Evolutionary conservation across 306 rosid genomes (phyloP).

Genomic region (Malus domestica): DNA sequence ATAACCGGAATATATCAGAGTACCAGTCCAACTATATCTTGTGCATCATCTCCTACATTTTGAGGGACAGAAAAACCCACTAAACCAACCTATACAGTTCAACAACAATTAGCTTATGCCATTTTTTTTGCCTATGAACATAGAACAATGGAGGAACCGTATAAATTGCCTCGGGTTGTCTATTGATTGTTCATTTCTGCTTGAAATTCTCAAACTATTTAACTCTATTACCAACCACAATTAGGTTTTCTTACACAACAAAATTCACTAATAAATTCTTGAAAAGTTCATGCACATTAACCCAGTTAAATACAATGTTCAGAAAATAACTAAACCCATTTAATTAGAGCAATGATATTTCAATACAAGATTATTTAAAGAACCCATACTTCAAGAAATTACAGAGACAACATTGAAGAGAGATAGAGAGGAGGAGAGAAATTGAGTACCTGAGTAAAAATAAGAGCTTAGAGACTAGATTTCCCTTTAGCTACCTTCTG

Average conservation of each 20-base stretch:
- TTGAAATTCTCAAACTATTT: background rate
- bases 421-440: background rate
- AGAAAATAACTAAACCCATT: background rate
- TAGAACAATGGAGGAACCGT: too few relatives aligned
- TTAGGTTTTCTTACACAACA: background rate
- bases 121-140: too few relatives aligned
- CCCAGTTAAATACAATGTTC: background rate
- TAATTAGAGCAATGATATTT: background rate
- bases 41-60: too few relatives aligned
- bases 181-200: background rate
- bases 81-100: too few relatives aligned
- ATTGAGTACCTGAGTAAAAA: conserved; percentile 43
- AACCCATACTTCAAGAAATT: background rate
- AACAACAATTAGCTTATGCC: too few relatives aligned
- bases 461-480: conserved; percentile 37
- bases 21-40: too few relatives aligned
- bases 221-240: background rate
- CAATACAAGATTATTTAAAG: background rate
- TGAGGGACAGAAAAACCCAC: too few relatives aligned
- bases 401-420: too few relatives aligned
- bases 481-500: conserved; percentile 76
- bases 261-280: background rate
- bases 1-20: too few relatives aligned
- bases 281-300: background rate
- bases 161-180: too few relatives aligned